phyloP scores from a whole-genome alignment of 306 rosid species.

The Castanopsis chinensis region DNA sequence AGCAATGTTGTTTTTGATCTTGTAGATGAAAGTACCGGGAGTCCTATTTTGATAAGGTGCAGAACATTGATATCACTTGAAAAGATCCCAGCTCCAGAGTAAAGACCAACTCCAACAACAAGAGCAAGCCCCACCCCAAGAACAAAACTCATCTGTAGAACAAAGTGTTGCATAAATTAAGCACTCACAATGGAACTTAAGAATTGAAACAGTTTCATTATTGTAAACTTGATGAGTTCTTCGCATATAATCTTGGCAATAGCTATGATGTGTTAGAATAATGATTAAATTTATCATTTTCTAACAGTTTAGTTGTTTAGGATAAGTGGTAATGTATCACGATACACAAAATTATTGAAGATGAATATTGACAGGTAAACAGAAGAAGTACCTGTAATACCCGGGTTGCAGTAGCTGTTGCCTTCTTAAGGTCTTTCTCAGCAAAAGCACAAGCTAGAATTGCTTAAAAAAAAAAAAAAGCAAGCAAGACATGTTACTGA shows the following conservation, averaged over 20 bases:
- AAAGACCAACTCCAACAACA: conserved; percentile 69
- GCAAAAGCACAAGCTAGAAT: conserved; percentile 86
- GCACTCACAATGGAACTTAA: not conserved
- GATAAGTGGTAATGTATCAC: too few relatives aligned
- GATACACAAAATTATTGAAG: too few relatives aligned
- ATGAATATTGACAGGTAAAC: not conserved
- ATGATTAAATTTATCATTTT: too few relatives aligned
- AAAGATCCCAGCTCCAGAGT: conserved; percentile 78
- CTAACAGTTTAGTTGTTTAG: too few relatives aligned
- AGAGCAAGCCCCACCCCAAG: conserved; percentile 75
- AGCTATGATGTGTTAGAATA: too few relatives aligned
- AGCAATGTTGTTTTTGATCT: not conserved
- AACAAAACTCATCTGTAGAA: conserved; percentile 70
- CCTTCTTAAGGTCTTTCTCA: conserved; percentile 69
- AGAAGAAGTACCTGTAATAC: conserved; percentile 49
- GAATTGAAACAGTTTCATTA: not conserved
- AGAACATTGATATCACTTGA: conserved; percentile 63
- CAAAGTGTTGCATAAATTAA: not conserved
- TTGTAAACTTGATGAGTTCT: not conserved
- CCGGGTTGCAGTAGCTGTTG: conserved; percentile 52
- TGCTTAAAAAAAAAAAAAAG: conserved; percentile 40
- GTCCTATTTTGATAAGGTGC: conserved; percentile 63
- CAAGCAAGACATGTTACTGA: not conserved
- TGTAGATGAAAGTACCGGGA: conserved; percentile 53
- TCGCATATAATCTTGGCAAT: too few relatives aligned